Evolutionary conservation across 2,329 filamentous ascomycete genomes (phyloP).

Genomic region (Aspergillus ochraceoroseus): DNA sequence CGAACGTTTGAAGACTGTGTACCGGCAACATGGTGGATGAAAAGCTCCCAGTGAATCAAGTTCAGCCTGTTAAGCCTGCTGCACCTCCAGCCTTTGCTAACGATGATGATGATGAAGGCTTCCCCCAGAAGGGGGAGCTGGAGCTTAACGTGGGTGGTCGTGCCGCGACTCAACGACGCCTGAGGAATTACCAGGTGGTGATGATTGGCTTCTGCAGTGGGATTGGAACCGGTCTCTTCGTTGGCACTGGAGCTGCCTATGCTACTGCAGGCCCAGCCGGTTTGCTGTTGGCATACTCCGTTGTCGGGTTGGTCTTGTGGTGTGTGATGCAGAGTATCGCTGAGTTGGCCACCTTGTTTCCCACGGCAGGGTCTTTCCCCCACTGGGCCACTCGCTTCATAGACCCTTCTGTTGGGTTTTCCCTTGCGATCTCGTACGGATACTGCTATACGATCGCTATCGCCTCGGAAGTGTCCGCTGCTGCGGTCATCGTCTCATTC

Average conservation of each 20-base stretch:
- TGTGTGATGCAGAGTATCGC: constrained; percentile 85
- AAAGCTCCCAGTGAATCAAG: too few species aligned
- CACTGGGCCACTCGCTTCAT: constrained; percentile 86
- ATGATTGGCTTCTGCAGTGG: constrained; percentile 33
- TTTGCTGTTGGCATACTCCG: constrained; percentile 56
- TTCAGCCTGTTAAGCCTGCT: too few species aligned
- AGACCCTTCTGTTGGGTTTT: constrained; percentile 86
- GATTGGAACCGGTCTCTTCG: constrained; percentile 71
- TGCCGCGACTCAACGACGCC: constrained; percentile 30
- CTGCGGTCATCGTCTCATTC: constrained; percentile 75
- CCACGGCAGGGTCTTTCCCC: constrained; percentile 84
- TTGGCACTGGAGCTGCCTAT: constrained; percentile 69
- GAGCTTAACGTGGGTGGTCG: constrained; percentile 33
- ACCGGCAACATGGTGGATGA: too few species aligned
- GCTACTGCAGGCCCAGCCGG: constrained; percentile 69
- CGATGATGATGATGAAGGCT: too few species aligned
- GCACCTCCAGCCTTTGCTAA: too few species aligned
- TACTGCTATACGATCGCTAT: constrained; percentile 76
- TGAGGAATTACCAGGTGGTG: constrained; percentile 32
- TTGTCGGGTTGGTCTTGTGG: constrained; percentile 74
- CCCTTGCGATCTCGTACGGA: constrained; percentile 73
- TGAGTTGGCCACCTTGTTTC: constrained; percentile 81
- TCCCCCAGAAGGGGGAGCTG: constrained; percentile 23
- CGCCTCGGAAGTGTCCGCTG: constrained; percentile 75
- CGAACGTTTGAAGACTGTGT: too few species aligned